Percentiles rank a stretch among this genome's conserved stretches.
These are phyloP conservation scores for Macrolepiota dolichaula DNA, from an alignment of 768 basidiomycete genomes.

Conservation along the genomic window DNA sequence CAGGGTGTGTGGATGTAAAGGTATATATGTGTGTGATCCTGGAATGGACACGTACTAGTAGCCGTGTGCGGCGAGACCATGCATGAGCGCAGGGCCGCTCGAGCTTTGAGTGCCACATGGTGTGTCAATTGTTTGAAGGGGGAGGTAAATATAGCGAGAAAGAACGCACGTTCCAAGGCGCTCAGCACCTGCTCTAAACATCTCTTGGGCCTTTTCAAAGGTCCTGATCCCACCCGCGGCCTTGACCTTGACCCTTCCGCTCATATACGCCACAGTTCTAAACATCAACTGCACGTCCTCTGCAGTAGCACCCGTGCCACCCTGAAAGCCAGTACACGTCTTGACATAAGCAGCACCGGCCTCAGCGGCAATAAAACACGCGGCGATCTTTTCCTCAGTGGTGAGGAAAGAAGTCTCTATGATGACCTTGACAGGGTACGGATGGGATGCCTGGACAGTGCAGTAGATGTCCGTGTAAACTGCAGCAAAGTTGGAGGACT, in stretches of 20 bases:
- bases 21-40: neutral
- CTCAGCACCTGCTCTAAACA: conserved; percentile 48
- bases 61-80: conserved; percentile 3
- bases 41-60: neutral
- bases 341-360: conserved; percentile 53
- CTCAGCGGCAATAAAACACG: conserved; percentile 42
- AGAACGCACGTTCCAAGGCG: conserved; percentile 49
- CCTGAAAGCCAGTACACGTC: conserved; percentile 49
- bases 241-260: conserved; percentile 41
- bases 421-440: conserved; percentile 45
- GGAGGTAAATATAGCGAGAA: neutral
- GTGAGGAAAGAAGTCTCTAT: conserved; percentile 47
- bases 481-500: conserved; percentile 31
- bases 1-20: neutral
- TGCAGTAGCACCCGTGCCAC: conserved; percentile 39
- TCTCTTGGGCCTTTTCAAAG: conserved; percentile 41
- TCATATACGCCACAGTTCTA: conserved; percentile 33
- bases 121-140: neutral
- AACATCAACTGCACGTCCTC: conserved; percentile 45
- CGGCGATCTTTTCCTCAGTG: conserved; percentile 42
- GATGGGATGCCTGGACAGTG: conserved; percentile 31
- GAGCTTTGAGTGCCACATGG: neutral
- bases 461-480: conserved; percentile 37
- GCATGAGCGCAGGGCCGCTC: conserved; percentile 8
- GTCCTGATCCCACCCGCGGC: conserved; percentile 49